Evolutionary conservation across 2,329 filamentous ascomycete genomes (phyloP), one percentile per base, ranked within the genome.

Genomic region (Elsinoe perseae): DNA sequence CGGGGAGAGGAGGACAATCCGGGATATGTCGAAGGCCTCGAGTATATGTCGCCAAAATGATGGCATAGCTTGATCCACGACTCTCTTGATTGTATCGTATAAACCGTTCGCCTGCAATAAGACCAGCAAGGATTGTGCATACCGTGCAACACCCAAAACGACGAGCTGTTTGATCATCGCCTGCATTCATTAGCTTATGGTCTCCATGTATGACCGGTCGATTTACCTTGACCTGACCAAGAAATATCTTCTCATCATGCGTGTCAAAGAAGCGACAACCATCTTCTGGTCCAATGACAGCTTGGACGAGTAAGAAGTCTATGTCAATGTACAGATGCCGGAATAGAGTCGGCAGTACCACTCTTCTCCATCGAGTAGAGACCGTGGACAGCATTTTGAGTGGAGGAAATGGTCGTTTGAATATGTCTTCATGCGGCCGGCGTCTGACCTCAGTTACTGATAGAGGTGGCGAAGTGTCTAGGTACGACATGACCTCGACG

Each of bases 361-460:
- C 21, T 16, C 53, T 9, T 30, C 53, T 28, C 53, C 53, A 56
- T n/a, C 53, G 40, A 18, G 46, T 56, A 3, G 36, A 56, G 21
- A 32, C 28, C 8, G n/a, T 23, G 18, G 53, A 56, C 21, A 56
- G 30, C 18, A 9, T 25, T n/a, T 56, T 56, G 30, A 56, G 7
- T 14, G 53, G 40, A n/a, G 40, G 4, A 23, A 34, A 14, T 6
- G 34, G 10, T 3, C 18, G 14, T 10, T 10, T 25, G 23, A 56
- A 56, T n/a, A 56, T 44, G 2, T 34, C 20, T 10, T 32, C 53
- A 12, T 28, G 21, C 12, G 53, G 53, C 14, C 25, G 18, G 14
- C 25, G 25, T 25, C 53, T 40, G 4, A 27, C 18, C 6, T 56
- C 36, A 8, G 27, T 21, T n/a, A 8, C 23, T 23, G 53, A 56